Percentiles rank a stretch among this genome's conserved stretches.
phyloP scores from a whole-genome alignment of 257 asterid genomes.

The Nicotiana tabacum region DNA sequence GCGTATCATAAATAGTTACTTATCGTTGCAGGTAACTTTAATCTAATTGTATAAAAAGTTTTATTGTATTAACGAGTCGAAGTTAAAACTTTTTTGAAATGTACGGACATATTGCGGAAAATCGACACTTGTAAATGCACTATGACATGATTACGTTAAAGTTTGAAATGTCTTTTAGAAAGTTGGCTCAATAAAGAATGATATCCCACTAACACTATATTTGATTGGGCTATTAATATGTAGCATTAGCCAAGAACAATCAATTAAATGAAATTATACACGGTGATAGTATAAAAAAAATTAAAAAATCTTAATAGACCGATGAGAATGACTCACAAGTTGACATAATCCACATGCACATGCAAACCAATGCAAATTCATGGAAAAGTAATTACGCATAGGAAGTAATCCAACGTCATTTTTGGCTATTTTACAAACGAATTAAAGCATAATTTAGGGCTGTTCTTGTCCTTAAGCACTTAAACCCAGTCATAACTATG shows the following conservation, averaged over 20 bases:
- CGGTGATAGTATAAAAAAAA: neutral
- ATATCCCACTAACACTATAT: neutral
- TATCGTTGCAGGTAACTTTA: no score
- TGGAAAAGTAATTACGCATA: neutral
- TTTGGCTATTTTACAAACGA: neutral
- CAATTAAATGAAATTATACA: neutral
- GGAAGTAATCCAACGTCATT: neutral
- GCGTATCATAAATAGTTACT: no score
- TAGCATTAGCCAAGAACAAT: no score
- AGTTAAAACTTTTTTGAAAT: no score
- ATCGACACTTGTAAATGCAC: neutral
- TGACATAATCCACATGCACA: neutral
- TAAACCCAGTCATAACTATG: neutral
- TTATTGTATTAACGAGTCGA: no score
- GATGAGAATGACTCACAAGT: no score
- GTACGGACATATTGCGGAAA: no score
- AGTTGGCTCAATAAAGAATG: neutral
- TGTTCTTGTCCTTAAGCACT: neutral
- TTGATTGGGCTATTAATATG: neutral
- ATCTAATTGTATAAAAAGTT: no score
- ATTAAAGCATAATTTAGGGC: neutral
- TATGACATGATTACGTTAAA: neutral
- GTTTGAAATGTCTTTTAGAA: neutral
- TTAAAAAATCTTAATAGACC: no score
- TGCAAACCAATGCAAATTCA: neutral